These are phyloP conservation scores for Agaricus sinodeliciosus DNA, from an alignment of 768 basidiomycete genomes.

Conservation along the genomic window DNA sequence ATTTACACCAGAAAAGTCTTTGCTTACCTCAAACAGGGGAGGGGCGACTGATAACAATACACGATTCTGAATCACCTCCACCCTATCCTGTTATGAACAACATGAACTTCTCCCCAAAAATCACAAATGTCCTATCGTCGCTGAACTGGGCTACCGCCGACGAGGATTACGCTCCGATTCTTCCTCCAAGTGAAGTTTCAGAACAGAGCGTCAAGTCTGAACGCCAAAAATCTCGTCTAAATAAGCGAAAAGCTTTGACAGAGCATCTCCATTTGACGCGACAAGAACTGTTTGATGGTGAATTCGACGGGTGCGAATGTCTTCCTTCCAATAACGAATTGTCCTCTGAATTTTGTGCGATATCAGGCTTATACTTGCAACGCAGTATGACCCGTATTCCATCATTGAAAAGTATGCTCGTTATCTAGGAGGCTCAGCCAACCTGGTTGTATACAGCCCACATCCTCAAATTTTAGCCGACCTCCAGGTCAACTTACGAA, in stretches of 20 bases:
- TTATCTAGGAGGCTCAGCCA: slow-evolving; percentile 80
- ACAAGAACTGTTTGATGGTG: slow-evolving; percentile 78
- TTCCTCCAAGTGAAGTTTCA: slow-evolving; percentile 53
- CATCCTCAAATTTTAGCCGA: slow-evolving; percentile 64
- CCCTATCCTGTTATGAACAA: slow-evolving; percentile 75
- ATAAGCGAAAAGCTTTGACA: slow-evolving; percentile 70
- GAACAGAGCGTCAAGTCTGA: slow-evolving; percentile 61
- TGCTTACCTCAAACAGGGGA: slow-evolving; percentile 39
- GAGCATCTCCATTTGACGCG: slow-evolving; percentile 57
- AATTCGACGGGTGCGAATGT: slow-evolving; percentile 73
- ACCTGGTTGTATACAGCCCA: slow-evolving; percentile 83
- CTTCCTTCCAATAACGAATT: not conserved
- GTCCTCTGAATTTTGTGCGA: slow-evolving; percentile 1
- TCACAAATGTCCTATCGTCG: slow-evolving; percentile 49
- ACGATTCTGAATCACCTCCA: slow-evolving; percentile 88
- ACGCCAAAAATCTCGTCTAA: slow-evolving; percentile 60
- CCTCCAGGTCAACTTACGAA: slow-evolving; percentile 64
- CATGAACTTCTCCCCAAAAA: slow-evolving; percentile 77
- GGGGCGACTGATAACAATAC: slow-evolving; percentile 79
- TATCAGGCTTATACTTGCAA: slow-evolving; percentile 58
- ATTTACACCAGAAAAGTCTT: not conserved
- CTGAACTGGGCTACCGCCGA: slow-evolving; percentile 92
- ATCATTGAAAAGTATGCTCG: slow-evolving; percentile 68
- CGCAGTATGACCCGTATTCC: slow-evolving; percentile 79
- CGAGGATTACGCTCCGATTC: slow-evolving; percentile 61